Percentiles rank a stretch among this genome's conserved stretches.
These are phyloP conservation scores for Chaetomium globosum DNA, from an alignment of 2,329 filamentous ascomycete genomes.

Conservation along the genomic window DNA sequence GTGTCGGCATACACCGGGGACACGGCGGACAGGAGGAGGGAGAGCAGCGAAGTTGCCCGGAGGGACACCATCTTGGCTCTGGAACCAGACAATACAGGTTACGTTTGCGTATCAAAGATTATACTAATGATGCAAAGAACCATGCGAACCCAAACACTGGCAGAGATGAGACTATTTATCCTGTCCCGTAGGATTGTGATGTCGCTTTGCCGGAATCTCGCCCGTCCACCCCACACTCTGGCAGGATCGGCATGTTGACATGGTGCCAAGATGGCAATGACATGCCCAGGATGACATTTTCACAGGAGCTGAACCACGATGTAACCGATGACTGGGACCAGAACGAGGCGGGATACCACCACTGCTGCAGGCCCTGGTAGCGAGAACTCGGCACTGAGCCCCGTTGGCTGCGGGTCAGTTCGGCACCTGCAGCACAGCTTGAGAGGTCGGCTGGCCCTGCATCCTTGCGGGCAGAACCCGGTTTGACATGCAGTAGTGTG, in stretches of 20 bases:
- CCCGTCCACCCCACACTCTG: background rate
- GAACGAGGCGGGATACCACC: background rate
- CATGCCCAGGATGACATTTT: background rate
- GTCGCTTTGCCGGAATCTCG: background rate
- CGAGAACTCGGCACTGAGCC: background rate
- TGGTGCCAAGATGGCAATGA: background rate
- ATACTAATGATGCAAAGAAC: background rate
- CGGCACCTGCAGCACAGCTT: conserved; percentile 8
- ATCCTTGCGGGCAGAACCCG: background rate
- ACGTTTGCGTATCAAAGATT: background rate
- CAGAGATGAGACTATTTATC: background rate
- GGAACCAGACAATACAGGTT: no score
- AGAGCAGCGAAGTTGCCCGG: background rate
- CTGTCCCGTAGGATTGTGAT: background rate
- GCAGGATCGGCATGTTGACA: conserved; percentile 1
- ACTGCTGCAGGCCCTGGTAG: background rate
- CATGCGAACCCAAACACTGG: background rate
- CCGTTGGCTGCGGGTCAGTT: background rate
- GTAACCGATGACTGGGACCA: background rate
- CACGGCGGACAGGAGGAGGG: conserved; percentile 8
- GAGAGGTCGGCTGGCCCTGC: background rate
- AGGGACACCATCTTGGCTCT: conserved; percentile 15
- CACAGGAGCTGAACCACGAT: background rate
- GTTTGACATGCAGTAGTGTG: conserved; percentile 12
- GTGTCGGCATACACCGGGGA: conserved; percentile 26